These are phyloP conservation scores for Leishmania major DNA, from an alignment of 208 protist genomes.

Conservation along the genomic window DNA sequence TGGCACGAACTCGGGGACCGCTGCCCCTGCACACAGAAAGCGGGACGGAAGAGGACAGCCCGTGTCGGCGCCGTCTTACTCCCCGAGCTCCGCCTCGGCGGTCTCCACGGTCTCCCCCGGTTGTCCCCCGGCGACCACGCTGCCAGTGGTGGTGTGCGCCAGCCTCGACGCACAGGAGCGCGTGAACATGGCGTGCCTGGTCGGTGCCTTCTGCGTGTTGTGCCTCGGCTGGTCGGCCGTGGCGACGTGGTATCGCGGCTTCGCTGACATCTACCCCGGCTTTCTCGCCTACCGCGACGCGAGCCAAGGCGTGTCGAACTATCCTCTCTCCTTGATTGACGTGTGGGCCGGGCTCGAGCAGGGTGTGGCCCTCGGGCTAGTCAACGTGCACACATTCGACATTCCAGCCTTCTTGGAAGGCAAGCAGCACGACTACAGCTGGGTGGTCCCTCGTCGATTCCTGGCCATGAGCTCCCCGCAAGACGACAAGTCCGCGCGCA, in stretches of 20 bases:
- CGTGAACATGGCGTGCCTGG: slow-evolving; percentile 85
- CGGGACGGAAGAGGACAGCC: background rate
- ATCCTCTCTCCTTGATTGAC: slow-evolving; percentile 84
- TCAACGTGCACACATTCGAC: slow-evolving; percentile 91
- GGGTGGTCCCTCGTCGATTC: slow-evolving; percentile 94
- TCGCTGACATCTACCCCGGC: slow-evolving; percentile 73
- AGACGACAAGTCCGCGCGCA: slow-evolving; percentile 36
- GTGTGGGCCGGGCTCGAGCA: slow-evolving; percentile 72
- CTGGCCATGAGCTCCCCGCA: slow-evolving; percentile 91
- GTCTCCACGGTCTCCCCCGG: background rate
- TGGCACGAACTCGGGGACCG: background rate
- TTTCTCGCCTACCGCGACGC: slow-evolving; percentile 95
- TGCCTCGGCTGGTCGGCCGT: slow-evolving; percentile 60
- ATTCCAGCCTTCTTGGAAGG: slow-evolving; percentile 85
- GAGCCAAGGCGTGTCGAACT: slow-evolving; percentile 78
- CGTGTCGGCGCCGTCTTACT: background rate
- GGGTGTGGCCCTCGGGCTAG: slow-evolving; percentile 72
- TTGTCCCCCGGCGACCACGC: background rate
- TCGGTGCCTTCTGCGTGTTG: slow-evolving; percentile 78
- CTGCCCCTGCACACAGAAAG: background rate
- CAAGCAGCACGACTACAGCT: slow-evolving; percentile 93
- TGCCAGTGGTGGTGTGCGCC: slow-evolving; percentile 57
- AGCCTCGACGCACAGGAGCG: slow-evolving; percentile 76
- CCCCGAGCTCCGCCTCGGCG: background rate
- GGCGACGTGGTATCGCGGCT: slow-evolving; percentile 53